Conservation (phyloP, 495 filamentous ascomycete genomes). For the Penicillium fimorum region DNA sequence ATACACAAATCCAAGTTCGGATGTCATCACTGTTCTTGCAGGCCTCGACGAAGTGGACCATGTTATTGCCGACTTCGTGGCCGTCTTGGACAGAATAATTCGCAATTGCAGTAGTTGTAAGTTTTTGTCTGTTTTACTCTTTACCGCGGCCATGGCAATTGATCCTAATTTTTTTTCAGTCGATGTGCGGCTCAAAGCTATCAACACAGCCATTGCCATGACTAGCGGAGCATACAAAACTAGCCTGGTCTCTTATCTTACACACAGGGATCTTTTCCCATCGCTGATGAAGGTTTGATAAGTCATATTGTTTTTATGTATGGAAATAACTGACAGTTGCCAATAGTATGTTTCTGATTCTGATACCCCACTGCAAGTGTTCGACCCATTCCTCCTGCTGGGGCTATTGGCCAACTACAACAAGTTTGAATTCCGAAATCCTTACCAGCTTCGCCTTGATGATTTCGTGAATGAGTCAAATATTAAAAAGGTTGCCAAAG, state of each 20-base stretch:
- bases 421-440: constrained; percentile 98
- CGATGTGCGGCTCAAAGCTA: constrained; percentile 72
- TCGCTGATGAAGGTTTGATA: constrained; percentile 81
- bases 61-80: constrained; percentile 85
- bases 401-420: constrained; percentile 97
- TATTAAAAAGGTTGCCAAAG: constrained; percentile 77
- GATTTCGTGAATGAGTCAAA: constrained; percentile 93
- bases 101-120: constrained; percentile 71
- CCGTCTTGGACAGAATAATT: constrained; percentile 74
- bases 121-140: constrained; percentile 24
- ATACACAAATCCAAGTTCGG: constrained; percentile 93
- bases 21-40: constrained; percentile 85
- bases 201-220: constrained; percentile 77
- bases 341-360: constrained; percentile 80
- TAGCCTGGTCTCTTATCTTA: constrained; percentile 90
- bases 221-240: constrained; percentile 94
- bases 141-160: background rate
- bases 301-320: background rate
- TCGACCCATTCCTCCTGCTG: constrained; percentile 77
- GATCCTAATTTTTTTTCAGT: constrained; percentile 43
- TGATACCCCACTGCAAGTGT: constrained; percentile 57
- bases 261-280: constrained; percentile 90
- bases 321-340: background rate
- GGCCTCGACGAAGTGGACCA: constrained; percentile 84
- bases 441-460: constrained; percentile 90